These are phyloP conservation scores for Medicago truncatula DNA, from an alignment of 306 rosid genomes.

Conservation along the genomic window DNA sequence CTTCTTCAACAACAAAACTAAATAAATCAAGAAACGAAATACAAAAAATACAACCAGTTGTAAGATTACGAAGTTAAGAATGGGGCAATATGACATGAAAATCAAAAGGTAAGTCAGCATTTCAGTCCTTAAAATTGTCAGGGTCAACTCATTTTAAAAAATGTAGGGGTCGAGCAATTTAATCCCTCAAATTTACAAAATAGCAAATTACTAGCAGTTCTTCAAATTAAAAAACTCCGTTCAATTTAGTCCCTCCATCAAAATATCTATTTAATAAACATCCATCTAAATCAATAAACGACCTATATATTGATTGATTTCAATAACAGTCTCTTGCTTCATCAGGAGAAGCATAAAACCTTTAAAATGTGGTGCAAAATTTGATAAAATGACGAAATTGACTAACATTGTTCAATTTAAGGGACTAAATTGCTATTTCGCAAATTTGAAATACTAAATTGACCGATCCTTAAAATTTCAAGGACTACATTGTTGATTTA, in stretches of 20 bases:
- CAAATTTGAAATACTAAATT: neutral
- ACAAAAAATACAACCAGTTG: neutral
- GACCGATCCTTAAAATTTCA: neutral
- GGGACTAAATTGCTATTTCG: neutral
- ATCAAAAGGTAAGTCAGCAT: neutral
- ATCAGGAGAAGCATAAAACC: neutral
- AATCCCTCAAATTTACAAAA: neutral
- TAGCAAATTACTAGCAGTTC: neutral
- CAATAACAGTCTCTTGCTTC: neutral
- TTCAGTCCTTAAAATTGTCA: neutral
- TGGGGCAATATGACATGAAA: neutral
- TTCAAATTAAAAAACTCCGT: neutral
- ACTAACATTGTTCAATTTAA: neutral
- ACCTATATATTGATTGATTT: neutral
- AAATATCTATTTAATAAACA: neutral
- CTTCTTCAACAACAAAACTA: constrained; percentile 15
- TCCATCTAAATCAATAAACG: neutral
- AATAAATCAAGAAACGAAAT: neutral
- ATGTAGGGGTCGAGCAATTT: neutral
- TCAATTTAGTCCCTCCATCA: neutral
- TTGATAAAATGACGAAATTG: neutral
- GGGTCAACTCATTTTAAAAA: too few species aligned
- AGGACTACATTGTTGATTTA: neutral
- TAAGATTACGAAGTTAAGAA: constrained; percentile 2
- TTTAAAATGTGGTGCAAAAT: neutral